Conservation (phyloP, 2,329 filamentous ascomycete genomes). For the Neurospora crassa region DNA sequence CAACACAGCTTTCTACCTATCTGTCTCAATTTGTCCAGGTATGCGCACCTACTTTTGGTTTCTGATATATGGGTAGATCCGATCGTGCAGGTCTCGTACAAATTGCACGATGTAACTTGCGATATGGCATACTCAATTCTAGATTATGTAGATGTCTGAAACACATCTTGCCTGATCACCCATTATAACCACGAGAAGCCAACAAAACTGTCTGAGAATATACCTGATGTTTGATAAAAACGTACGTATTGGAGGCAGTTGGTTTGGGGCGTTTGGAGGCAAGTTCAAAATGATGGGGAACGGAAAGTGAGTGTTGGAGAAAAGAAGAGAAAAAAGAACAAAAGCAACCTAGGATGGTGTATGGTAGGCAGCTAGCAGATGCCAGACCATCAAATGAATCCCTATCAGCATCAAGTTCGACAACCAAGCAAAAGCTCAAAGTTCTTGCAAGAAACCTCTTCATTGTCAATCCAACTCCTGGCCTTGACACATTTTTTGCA, state of each 20-base stretch:
- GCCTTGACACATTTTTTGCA: not conserved
- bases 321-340: too few species aligned
- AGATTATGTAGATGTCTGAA: not conserved
- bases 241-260: not conserved
- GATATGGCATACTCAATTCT: not conserved
- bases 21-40: not conserved
- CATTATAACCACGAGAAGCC: not conserved
- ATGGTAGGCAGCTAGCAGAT: not conserved
- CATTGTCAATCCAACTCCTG: not conserved
- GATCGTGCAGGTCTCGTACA: not conserved
- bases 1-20: not conserved
- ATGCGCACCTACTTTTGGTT: not conserved
- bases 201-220: not conserved
- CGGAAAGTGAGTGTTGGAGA: too few species aligned
- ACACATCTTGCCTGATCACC: not conserved
- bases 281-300: too few species aligned
- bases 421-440: not conserved
- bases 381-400: not conserved
- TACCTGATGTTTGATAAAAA: not conserved
- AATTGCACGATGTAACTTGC: not conserved
- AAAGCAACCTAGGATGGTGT: not conserved
- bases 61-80: not conserved
- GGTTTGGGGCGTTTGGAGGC: too few species aligned
- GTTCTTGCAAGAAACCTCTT: not conserved
- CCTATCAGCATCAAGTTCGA: not conserved